A percentile compares a stretch with the other conserved stretches of the same genome.
These are phyloP conservation scores for Aspergillus chevalieri DNA, from an alignment of 2,329 filamentous ascomycete genomes.

Conservation along the genomic window DNA sequence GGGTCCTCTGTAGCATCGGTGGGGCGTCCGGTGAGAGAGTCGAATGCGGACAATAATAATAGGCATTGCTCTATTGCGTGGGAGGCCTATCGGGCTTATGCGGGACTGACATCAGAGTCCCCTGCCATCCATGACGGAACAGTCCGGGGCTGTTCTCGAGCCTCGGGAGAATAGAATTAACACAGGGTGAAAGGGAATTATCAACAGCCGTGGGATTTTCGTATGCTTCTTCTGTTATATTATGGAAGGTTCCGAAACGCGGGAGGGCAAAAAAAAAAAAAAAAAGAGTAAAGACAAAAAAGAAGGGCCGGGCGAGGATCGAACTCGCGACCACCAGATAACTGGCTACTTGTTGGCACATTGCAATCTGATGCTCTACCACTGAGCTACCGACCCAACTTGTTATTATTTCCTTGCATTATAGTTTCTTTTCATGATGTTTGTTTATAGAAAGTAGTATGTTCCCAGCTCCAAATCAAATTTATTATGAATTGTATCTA, in stretches of 20 bases:
- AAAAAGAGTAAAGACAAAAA: not conserved
- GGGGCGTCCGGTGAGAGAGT: slow-evolving; percentile 25
- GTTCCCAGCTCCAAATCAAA: no score
- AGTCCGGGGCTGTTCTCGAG: slow-evolving; percentile 20
- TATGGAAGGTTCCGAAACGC: not conserved
- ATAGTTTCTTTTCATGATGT: no score
- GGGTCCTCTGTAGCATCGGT: slow-evolving; percentile 17
- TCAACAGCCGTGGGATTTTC: slow-evolving; percentile 12
- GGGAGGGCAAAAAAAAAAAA: not conserved
- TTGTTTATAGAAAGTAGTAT: no score
- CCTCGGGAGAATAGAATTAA: slow-evolving; percentile 14
- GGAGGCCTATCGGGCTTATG: slow-evolving; percentile 30
- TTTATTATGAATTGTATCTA: no score
- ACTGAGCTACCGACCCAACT: not conserved
- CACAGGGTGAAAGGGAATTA: slow-evolving; percentile 8
- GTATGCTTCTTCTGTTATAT: not conserved
- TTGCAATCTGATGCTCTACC: not conserved
- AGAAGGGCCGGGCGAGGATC: not conserved
- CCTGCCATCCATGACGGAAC: slow-evolving; percentile 22
- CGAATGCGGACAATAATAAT: not conserved
- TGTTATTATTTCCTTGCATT: no score
- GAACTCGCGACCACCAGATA: not conserved
- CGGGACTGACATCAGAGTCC: slow-evolving; percentile 36
- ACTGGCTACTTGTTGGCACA: no score
- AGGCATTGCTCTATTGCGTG: no score